Base-by-base conservation (phyloP, 1,284 basidiomycete species). In the Schizophyllum amplum region DNA sequence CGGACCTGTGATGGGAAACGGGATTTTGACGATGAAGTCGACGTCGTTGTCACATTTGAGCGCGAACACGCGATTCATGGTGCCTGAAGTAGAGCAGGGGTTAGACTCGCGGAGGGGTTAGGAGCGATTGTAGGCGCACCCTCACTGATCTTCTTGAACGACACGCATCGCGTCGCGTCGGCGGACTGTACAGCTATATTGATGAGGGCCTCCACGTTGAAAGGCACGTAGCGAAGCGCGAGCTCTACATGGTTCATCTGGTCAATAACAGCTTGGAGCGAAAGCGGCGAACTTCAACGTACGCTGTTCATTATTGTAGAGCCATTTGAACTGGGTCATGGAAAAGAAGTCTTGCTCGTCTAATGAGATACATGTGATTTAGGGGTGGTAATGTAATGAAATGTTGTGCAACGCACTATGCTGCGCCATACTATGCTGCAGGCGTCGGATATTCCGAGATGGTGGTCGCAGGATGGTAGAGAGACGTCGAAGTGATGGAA, bases 41-140 rank as follows among this genome's bases (percentile, higher is more conserved):
- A 26, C 52, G 6, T 62, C 62, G 54, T 70, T 69, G 58, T 71
- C 65, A 56, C 73, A 68, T 13, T 53, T 59, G 23, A 73, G 60
- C 46, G 61, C 52, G 58, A 72, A 72, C 4, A 67, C 61, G 50
- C 67, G 69, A 60, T 72, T 74, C 49, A 53, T 63, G 21, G 57
- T 57, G 9, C 64, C 64, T 61, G 49, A 33, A 46, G 17, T 4
- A 9, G 20, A 27, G 25, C 17, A 60, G 53, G 3, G 11, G 46
- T 6, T 4, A 5, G 50, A 22, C 47, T 21, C 24, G 4, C 22
- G 13, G 25, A 46, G 26, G 46, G 9, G 21, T n/a, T 33, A n/a
- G n/a, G 13, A 26, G 6, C 21, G 21, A 2, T 22, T 13, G 1
- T 27, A 27, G 22, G 26, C 56, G 26, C 59, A 60, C 64, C 61